These are phyloP conservation scores for Claviceps purpurea DNA, from an alignment of 2,329 filamentous ascomycete species.

Conservation along the genomic window DNA sequence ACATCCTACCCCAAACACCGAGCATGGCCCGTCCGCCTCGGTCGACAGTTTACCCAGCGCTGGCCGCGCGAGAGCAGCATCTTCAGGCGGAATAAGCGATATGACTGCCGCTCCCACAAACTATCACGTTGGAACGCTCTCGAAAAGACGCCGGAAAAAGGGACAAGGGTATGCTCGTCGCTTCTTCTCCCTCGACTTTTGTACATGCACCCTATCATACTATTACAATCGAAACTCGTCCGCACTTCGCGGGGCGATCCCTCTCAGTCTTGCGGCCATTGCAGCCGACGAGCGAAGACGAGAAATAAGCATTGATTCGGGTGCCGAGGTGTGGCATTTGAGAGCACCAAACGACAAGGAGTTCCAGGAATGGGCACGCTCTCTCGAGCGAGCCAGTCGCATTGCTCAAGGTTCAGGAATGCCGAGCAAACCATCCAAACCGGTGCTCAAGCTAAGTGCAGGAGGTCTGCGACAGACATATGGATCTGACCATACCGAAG, in stretches of 20 bases:
- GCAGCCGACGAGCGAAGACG: conserved; percentile 76
- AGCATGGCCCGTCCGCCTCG: conserved; percentile 36
- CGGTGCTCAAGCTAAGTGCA: conserved; percentile 16
- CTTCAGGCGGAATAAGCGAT: conserved; percentile 41
- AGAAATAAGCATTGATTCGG: conserved; percentile 93
- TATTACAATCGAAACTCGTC: conserved; percentile 92
- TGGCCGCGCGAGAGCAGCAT: conserved; percentile 28
- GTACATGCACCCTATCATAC: conserved; percentile 87
- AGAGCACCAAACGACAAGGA: conserved; percentile 71
- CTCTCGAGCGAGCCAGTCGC: conserved; percentile 70
- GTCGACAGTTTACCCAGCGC: conserved; percentile 46
- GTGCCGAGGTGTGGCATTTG: conserved; percentile 93
- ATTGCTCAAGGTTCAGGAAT: conserved; percentile 41
- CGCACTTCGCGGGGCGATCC: conserved; percentile 81
- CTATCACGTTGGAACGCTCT: conserved; percentile 71
- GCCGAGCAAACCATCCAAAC: conserved; percentile 13
- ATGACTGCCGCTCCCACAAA: conserved; percentile 28
- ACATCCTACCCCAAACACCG: conserved; percentile 30
- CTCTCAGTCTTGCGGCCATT: conserved; percentile 79
- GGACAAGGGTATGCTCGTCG: conserved; percentile 85
- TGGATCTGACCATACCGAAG: conserved; percentile 40
- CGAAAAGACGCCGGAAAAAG: conserved; percentile 85
- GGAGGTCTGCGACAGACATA: conserved; percentile 14
- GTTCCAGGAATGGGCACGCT: conserved; percentile 76
- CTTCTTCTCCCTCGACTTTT: conserved; percentile 94